phyloP scores from a whole-genome alignment of 2,329 filamentous ascomycete genomes.

The Microascus cirrosus region DNA sequence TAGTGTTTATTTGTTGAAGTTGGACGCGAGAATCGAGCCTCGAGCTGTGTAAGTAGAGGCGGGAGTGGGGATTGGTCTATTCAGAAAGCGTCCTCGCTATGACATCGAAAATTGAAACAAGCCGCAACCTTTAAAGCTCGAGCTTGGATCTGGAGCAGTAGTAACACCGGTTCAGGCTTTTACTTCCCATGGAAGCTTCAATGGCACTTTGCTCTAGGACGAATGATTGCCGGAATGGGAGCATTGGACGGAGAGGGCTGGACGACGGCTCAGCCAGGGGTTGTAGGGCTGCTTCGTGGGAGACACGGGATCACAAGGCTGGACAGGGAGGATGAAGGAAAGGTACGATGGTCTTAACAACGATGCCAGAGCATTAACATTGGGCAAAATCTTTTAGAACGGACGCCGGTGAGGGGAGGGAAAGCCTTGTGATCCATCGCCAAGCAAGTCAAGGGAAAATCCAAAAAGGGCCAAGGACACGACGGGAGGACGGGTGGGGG shows the following conservation, averaged over 20 bases:
- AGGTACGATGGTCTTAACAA: background rate
- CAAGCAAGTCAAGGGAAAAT: background rate
- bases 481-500: slow-evolving; percentile 3
- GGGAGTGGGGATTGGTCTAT: slow-evolving; percentile 2
- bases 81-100: background rate
- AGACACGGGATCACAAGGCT: background rate
- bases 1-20: background rate
- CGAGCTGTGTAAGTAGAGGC: background rate
- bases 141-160: slow-evolving; percentile 1
- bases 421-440: background rate
- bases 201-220: background rate
- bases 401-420: background rate
- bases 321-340: background rate
- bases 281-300: background rate
- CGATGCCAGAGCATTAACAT: background rate
- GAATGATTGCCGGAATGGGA: background rate
- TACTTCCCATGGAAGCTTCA: slow-evolving; percentile 5
- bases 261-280: background rate
- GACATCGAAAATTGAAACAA: background rate
- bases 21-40: background rate
- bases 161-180: background rate
- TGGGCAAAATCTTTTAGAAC: background rate
- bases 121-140: background rate
- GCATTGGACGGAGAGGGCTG: slow-evolving; percentile 1
- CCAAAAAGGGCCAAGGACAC: slow-evolving; percentile 4